Percentiles rank a stretch among this genome's conserved stretches.
Evolutionary conservation across 2,329 filamentous ascomycete genomes (phyloP).

Genomic region (Hypoxylon sp.): DNA sequence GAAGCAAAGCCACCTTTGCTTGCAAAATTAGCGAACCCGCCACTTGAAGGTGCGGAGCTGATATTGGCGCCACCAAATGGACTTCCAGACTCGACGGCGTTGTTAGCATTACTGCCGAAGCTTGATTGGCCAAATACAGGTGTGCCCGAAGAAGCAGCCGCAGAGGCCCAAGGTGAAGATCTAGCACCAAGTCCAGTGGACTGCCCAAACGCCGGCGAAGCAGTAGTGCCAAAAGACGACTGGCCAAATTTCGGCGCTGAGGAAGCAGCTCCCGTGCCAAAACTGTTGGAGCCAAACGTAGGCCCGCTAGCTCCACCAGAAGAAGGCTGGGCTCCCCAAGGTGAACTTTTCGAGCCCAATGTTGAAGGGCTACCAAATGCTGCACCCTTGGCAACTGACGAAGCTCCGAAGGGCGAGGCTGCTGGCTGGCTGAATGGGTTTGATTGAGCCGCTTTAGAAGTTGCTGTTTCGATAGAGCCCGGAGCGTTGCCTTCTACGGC

Average conservation of each 20-base stretch:
- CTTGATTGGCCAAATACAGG: constrained; percentile 70
- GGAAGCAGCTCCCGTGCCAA: constrained; percentile 57
- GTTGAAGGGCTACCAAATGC: constrained; percentile 65
- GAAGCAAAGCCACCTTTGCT: constrained; percentile 69
- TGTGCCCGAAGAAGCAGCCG: constrained; percentile 54
- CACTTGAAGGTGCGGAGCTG: constrained; percentile 37
- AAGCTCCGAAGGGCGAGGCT: constrained; percentile 60
- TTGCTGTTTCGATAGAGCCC: constrained; percentile 51
- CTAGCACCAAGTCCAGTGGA: constrained; percentile 64
- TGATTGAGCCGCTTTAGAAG: constrained; percentile 55
- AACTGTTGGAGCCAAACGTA: constrained; percentile 63
- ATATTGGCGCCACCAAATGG: constrained; percentile 43
- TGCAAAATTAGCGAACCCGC: constrained; percentile 64
- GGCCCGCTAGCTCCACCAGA: constrained; percentile 49
- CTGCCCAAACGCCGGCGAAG: constrained; percentile 66
- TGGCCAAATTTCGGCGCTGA: constrained; percentile 65
- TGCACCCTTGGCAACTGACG: constrained; percentile 56
- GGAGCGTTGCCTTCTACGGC: constrained; percentile 59
- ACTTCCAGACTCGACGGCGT: constrained; percentile 36
- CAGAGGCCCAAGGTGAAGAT: constrained; percentile 69
- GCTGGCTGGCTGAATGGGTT: constrained; percentile 44
- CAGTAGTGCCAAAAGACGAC: constrained; percentile 58
- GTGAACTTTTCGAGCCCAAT: constrained; percentile 67
- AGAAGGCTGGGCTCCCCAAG: constrained; percentile 62
- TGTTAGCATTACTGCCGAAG: constrained; percentile 57